Evolutionary conservation across 305 asterid species (phyloP).

Genomic region (Fraxinus ornus): DNA sequence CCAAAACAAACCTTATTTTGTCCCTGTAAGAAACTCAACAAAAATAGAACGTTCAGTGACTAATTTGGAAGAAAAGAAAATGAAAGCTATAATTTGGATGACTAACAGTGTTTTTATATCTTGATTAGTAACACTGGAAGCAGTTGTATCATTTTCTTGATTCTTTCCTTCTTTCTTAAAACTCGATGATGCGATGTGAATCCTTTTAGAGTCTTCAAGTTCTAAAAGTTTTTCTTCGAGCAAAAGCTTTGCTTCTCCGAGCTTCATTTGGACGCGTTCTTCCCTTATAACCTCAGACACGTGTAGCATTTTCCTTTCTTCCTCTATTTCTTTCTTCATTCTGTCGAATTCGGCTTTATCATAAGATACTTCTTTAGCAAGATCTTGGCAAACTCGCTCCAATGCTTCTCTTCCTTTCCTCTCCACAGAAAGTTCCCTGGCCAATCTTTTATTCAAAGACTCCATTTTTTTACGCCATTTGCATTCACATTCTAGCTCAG

Average conservation of each 20-base stretch:
- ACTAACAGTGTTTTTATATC: background rate
- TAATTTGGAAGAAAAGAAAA: background rate
- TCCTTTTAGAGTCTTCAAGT: slow-evolving; percentile 30
- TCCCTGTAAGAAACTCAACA: slow-evolving; percentile 19
- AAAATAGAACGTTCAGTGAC: background rate
- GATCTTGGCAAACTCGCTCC: slow-evolving; percentile 49
- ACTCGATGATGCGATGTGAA: slow-evolving; percentile 9
- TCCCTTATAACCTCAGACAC: slow-evolving; percentile 74
- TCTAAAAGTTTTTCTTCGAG: slow-evolving; percentile 59
- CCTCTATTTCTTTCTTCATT: slow-evolving; percentile 60
- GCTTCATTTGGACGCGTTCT: slow-evolving; percentile 86
- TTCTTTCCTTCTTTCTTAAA: slow-evolving; percentile 7
- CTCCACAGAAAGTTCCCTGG: slow-evolving; percentile 51
- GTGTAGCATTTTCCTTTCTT: slow-evolving; percentile 72
- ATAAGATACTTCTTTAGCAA: slow-evolving; percentile 42
- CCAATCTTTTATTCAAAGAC: slow-evolving; percentile 42
- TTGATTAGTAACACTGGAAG: background rate
- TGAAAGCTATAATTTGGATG: background rate
- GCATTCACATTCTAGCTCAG: slow-evolving; percentile 47
- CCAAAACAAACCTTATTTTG: slow-evolving; percentile 27
- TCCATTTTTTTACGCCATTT: slow-evolving; percentile 53
- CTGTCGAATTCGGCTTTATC: slow-evolving; percentile 36
- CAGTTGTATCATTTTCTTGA: background rate
- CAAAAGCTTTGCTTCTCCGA: slow-evolving; percentile 56
- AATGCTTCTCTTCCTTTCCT: slow-evolving; percentile 51